Evolutionary conservation across 192 early-diverging fungal genomes (phyloP), one percentile per base, ranked within the genome.

Genomic region (Rhizophagus clarus): DNA sequence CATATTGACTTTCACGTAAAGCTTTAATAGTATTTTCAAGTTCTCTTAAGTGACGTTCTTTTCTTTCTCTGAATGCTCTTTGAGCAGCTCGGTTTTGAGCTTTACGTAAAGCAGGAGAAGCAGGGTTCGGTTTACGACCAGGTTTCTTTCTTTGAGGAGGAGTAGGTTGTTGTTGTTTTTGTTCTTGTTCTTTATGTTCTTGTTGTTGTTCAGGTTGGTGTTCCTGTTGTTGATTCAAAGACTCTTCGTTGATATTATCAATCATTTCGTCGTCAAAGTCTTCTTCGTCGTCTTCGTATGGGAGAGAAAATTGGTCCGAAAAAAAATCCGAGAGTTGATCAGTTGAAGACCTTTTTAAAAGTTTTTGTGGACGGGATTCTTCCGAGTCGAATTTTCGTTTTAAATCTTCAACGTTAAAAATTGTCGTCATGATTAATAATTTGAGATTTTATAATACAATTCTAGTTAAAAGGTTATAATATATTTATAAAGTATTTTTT

Each of bases 51-150:
- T 97, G 93, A 42, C 88, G 87, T 79, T 95, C 91, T 76, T 94
- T 94, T 72, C 95, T 88, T 84, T 97, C 95, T 56, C 95, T 92
- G 82, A 97, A 97, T 3, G 95, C 95, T 12, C 95, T 88, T 83
- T 97, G 95, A 0, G 95, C 95, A 12, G 94, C 94, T 8, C 95
- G 87, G 82, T 97, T 97, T 84, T 97, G 95, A 8, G 92, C 94
- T 26, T 90, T 90, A 2, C 89, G 74, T 31, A 89, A 79, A 22
- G 88, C 88, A 60, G 89, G 88, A 7, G 89, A 90, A 17, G 87
- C 85, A 32, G 88, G 89, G 56, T 90, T 90, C 9, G 89, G 89
- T 29, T 89, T 90, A 20, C 88, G 82, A 6, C 89, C 89, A 8
- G 88, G 89, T 40, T 88, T 88, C 74, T 90, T 90, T 9, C 87